Base-by-base conservation (phyloP, 2,329 filamentous ascomycete species). In the Aspergillus uvarum region DNA sequence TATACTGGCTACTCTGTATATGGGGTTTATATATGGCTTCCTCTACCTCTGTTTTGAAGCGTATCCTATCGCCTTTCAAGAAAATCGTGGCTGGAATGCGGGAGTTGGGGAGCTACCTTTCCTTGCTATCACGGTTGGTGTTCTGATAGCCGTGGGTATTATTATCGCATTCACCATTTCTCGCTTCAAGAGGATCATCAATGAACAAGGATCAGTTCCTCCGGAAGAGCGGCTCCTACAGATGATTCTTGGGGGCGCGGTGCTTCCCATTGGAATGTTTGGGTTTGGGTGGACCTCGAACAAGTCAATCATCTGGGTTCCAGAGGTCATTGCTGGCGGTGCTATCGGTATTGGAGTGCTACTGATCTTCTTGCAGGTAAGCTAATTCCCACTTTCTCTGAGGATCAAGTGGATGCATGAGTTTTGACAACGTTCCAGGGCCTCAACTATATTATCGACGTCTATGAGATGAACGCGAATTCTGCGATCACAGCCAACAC, bases 201-300 rank as follows among this genome's bases (percentile, higher is more conserved):
- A 56, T 22, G 50, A 59, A n/a, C 47, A 24, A 8, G 71, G 69
- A 7, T 48, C 57, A 7, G 61, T 69, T 1, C 53, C 65, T 2
- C 69, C 69, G 1, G 81, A 82, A 38, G 51, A 53, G 35, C 12
- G 65, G 77, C 73, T 83, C 1, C 69, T 78, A 0, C 77, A 79
- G 3, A 80, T 81, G 77, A 78, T 82, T 54, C 53, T 80, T 22
- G 78, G 76, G n/a, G 76, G 74, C 0, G 63, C 78, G 12, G 38
- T 79, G 3, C 67, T 83, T 2, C 79, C 80, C 1, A 68, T 72
- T 57, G 80, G 81, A 54, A 68, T 82, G n/a, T 82, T 82, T 67
- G 80, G 79, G 77, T 82, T 81, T 60, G 80, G 76, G 5, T 83
- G 81, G 81, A 76, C 77, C 0, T 78, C 78, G 0, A 76, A 70